These are phyloP conservation scores for Brassica nigra DNA, from an alignment of 345 rosid species.

Conservation along the genomic window DNA sequence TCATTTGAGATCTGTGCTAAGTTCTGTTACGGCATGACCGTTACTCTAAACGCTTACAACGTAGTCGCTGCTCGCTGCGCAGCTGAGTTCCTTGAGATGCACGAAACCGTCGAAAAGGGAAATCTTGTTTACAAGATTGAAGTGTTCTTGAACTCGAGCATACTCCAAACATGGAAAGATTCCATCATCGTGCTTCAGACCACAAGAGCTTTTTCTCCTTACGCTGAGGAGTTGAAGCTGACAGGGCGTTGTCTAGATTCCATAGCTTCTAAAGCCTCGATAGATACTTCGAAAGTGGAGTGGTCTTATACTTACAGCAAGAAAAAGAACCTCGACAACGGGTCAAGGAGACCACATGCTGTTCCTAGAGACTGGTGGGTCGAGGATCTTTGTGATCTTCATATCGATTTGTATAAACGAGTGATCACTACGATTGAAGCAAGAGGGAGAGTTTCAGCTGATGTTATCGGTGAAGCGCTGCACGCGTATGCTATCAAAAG, in stretches of 20 bases:
- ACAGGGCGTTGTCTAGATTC: slow-evolving; percentile 67
- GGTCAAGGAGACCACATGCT: slow-evolving; percentile 50
- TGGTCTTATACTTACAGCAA: slow-evolving; percentile 82
- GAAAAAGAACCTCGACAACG: slow-evolving; percentile 62
- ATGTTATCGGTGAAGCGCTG: slow-evolving; percentile 67
- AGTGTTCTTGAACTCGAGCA: slow-evolving; percentile 71
- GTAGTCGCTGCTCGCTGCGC: slow-evolving; percentile 88
- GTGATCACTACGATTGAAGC: slow-evolving; percentile 53
- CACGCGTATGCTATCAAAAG: slow-evolving; percentile 61
- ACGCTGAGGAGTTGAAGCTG: slow-evolving; percentile 66
- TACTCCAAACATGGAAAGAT: slow-evolving; percentile 80
- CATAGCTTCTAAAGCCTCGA: slow-evolving; percentile 60
- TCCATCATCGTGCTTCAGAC: slow-evolving; percentile 74
- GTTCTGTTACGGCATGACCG: slow-evolving; percentile 92
- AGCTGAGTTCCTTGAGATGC: slow-evolving; percentile 77
- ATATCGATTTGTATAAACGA: slow-evolving; percentile 61
- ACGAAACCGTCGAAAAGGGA: slow-evolving; percentile 63
- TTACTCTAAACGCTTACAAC: slow-evolving; percentile 90
- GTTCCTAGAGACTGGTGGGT: slow-evolving; percentile 92
- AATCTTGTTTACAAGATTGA: slow-evolving; percentile 77
- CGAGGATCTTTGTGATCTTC: slow-evolving; percentile 77
- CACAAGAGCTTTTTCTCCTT: slow-evolving; percentile 54
- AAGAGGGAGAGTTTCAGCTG: slow-evolving; percentile 49
- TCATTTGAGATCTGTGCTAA: slow-evolving; percentile 91
- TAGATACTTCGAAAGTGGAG: slow-evolving; percentile 63